Percentiles rank a stretch among this genome's conserved stretches.
phyloP scores from a whole-genome alignment of 202 grass and related monocot species.

The Bolboschoenoplectus hybrid region DNA sequence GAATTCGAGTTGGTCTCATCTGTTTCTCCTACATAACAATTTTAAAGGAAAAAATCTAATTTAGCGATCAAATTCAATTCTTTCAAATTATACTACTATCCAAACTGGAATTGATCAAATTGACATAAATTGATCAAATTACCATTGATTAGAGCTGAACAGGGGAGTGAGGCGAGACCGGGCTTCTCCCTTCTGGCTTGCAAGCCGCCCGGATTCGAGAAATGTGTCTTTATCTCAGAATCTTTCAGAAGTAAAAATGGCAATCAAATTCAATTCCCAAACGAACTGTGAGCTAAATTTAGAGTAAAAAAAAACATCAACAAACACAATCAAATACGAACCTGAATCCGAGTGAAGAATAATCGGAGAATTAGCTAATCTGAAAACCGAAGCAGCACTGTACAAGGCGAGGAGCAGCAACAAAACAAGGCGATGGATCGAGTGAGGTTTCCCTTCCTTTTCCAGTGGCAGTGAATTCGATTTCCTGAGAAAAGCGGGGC shows the following conservation, averaged over 20 bases:
- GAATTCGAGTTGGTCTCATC: slow-evolving; percentile 17
- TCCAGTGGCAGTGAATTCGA: background rate
- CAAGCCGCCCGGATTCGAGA: slow-evolving; percentile 60
- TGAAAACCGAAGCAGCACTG: slow-evolving; percentile 62
- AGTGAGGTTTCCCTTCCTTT: slow-evolving; percentile 35
- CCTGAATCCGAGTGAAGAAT: slow-evolving; percentile 63
- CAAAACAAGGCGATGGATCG: slow-evolving; percentile 48
- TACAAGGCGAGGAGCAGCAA: slow-evolving; percentile 71
- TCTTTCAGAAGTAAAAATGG: slow-evolving; percentile 43
- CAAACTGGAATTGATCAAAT: slow-evolving; percentile 1
- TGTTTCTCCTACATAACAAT: slow-evolving; percentile 54
- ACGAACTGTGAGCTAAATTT: slow-evolving; percentile 2
- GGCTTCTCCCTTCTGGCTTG: slow-evolving; percentile 69
- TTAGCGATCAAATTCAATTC: background rate
- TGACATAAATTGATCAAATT: slow-evolving; percentile 19
- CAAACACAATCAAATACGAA: slow-evolving; percentile 13
- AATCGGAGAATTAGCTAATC: slow-evolving; percentile 64
- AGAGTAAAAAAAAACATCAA: slow-evolving; percentile 18
- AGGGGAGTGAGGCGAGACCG: slow-evolving; percentile 62
- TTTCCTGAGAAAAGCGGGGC: slow-evolving; percentile 38
- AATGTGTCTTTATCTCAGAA: slow-evolving; percentile 78
- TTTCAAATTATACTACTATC: background rate
- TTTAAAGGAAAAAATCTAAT: background rate
- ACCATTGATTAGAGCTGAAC: slow-evolving; percentile 79
- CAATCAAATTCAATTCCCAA: slow-evolving; percentile 34